Conservation (phyloP, 176 grass and related monocot species). For the Cenchrus fungigraminus region DNA sequence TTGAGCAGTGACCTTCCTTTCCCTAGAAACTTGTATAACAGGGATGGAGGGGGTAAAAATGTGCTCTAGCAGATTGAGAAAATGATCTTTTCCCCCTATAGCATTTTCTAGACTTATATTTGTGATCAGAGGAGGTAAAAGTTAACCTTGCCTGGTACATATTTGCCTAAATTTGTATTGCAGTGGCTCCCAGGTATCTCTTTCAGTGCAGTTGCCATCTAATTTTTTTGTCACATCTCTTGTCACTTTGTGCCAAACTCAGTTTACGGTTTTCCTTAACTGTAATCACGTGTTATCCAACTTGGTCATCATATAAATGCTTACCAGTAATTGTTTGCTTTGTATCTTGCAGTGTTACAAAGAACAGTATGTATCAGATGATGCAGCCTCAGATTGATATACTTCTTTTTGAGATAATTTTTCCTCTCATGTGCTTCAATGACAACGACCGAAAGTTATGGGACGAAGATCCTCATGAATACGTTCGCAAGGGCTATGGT, state of each 20-base stretch:
- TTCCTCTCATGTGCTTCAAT: conserved; percentile 98
- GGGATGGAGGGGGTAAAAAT: no score
- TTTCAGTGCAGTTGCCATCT: neutral
- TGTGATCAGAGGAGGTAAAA: no score
- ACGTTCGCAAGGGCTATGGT: conserved; percentile 98
- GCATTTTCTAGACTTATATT: no score
- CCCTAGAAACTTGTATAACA: no score
- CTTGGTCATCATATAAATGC: neutral
- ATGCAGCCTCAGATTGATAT: conserved; percentile 88
- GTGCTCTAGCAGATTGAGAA: no score
- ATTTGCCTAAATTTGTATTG: neutral
- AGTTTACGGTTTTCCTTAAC: neutral
- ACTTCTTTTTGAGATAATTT: conserved; percentile 92
- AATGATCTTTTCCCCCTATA: no score
- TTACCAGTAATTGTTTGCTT: conserved; percentile 24
- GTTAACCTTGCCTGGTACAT: neutral
- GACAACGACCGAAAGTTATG: conserved; percentile 94
- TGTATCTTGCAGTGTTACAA: conserved; percentile 76
- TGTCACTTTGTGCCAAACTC: neutral
- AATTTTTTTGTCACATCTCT: neutral
- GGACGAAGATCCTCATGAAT: conserved; percentile 98
- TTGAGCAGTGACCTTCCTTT: no score
- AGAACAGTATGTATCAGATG: conserved; percentile 93
- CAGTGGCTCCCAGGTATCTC: neutral
- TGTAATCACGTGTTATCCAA: neutral